Conservation (phyloP, 73 alveolate species). For the Stentor roeselii region DNA sequence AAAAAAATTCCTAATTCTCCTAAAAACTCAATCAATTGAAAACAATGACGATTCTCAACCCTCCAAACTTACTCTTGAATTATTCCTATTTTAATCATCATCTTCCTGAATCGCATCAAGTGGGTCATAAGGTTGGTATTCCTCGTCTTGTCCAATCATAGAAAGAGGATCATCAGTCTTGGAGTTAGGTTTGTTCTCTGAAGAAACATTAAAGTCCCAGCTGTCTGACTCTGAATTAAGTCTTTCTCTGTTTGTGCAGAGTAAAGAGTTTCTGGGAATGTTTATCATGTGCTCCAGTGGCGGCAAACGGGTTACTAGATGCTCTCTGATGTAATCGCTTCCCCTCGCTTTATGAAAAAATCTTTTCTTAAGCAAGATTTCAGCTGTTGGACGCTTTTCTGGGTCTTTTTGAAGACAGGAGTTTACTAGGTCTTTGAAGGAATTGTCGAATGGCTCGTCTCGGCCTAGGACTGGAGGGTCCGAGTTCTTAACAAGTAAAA, state of each 20-base stretch:
- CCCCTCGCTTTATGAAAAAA: constrained; percentile 37
- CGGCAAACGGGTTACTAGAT: not conserved
- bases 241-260: not conserved
- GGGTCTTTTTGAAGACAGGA: constrained; percentile 51
- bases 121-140: not conserved
- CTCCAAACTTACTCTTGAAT: too few relatives aligned
- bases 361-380: constrained; percentile 52
- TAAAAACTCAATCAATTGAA: too few relatives aligned
- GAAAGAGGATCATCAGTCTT: constrained; percentile 1
- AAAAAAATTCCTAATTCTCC: too few relatives aligned
- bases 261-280: not conserved
- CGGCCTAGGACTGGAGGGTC: constrained; percentile 62
- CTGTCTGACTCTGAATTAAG: not conserved
- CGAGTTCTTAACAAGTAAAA: constrained; percentile 39
- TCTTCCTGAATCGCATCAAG: not conserved
- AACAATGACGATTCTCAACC: too few relatives aligned
- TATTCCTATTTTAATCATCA: constrained; percentile 17
- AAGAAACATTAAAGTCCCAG: constrained; percentile 18
- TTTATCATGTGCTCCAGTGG: not conserved
- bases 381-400: constrained; percentile 56
- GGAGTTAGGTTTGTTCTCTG: not conserved
- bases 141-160: not conserved
- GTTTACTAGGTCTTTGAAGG: constrained; percentile 55
- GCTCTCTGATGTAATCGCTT: not conserved
- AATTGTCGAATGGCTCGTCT: constrained; percentile 42